Evolutionary conservation across 2,329 filamentous ascomycete genomes (phyloP), one percentile per base, ranked within the genome.

Genomic region (Mycosphaerella sp.): DNA sequence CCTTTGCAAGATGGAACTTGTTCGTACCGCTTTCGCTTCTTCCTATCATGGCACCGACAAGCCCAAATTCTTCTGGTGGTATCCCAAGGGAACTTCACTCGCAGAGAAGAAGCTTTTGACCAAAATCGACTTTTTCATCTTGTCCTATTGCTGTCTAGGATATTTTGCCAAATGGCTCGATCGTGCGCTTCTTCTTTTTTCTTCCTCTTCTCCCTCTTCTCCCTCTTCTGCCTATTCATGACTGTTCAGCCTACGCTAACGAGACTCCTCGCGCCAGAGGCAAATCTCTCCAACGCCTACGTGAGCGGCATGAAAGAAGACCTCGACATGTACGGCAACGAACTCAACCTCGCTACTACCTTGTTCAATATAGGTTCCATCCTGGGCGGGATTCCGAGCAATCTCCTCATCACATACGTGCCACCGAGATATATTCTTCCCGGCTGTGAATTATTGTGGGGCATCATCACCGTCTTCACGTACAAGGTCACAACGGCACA

Each of bases 221-320:
- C 14, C 14, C 14, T 17, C 14, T 17, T 17, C 14, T 17, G 14
- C 1, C 14, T 17, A 17, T 17, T 17, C 14, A 17, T 17, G 14
- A 17, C 14, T 17, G 14, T 1, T 12, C 45, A 14, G 17, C 7
- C 40, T 2, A n/a, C 14, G 14, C 12, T 23, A 14, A 42, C 45
- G 41, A 12, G 6, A 6, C 6, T 36, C 9, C 14, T 17, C 14
- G 14, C 14, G 14, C 5, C 64, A 70, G 29, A 58, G 36, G 69
- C 69, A 9, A 74, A 74, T 42, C 62, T 74, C 9, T 72, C 69
- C 56, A 74, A 74, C 64, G 72, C 72, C 10, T 74, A 73, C 53
- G 69, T 74, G 11, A 62, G 66, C 48, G 72, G 72, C 5, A 74
- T 74, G 72, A 70, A 68, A 53, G 72, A 73, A 55, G 72, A 74